Conservation (phyloP, 2,329 filamentous ascomycete species). For the Hypoxylon sp. region DNA sequence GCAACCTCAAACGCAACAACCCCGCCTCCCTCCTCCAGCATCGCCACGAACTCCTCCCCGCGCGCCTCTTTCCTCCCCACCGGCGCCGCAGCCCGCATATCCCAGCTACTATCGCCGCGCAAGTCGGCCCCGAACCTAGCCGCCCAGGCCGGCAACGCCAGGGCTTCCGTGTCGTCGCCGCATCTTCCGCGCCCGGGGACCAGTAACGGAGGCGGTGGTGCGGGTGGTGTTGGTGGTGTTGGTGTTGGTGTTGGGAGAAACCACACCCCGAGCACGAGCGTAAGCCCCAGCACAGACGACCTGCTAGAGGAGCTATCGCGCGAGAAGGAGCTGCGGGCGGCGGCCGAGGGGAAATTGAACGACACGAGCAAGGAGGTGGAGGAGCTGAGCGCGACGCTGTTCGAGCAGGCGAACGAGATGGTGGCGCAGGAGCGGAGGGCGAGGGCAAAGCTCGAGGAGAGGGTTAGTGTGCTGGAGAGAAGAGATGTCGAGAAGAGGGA, state of each 20-base stretch:
- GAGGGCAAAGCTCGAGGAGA: constrained; percentile 78
- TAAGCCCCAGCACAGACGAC: constrained; percentile 58
- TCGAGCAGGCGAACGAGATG: constrained; percentile 91
- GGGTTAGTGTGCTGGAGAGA: constrained; percentile 77
- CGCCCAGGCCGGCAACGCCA: constrained; percentile 51
- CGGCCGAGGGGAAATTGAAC: constrained; percentile 77
- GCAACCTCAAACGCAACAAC: constrained; percentile 47
- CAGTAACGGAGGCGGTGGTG: background rate
- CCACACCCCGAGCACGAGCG: background rate
- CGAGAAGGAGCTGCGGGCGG: constrained; percentile 76
- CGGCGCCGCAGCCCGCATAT: constrained; percentile 54
- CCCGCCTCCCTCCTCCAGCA: constrained; percentile 36
- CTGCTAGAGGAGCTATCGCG: constrained; percentile 75
- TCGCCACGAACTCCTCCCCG: constrained; percentile 43
- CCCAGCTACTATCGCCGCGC: constrained; percentile 53
- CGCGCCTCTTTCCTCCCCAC: constrained; percentile 53
- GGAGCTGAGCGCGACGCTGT: constrained; percentile 81
- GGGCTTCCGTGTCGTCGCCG: constrained; percentile 41
- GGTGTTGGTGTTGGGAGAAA: background rate
- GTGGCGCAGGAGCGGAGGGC: constrained; percentile 82
- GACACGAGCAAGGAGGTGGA: constrained; percentile 81
- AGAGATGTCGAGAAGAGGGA: constrained; percentile 79
- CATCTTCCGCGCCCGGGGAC: constrained; percentile 35
- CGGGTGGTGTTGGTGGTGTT: background rate
- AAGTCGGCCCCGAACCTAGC: constrained; percentile 50